Conservation (phyloP, 495 filamentous ascomycete species). For the Podospora australis region DNA sequence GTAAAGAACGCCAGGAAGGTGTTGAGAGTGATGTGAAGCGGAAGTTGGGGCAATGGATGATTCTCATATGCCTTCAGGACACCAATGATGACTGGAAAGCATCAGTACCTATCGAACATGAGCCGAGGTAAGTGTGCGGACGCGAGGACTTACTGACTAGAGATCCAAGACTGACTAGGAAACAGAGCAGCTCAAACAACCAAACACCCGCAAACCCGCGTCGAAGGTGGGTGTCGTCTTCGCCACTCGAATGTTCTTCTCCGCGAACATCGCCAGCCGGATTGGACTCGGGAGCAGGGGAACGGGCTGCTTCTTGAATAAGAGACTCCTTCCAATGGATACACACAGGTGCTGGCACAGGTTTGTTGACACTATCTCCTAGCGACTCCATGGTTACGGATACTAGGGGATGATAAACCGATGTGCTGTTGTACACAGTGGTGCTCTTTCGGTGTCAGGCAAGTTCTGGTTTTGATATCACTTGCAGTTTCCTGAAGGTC, state of each 20-base stretch:
- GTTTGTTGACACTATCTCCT: not conserved
- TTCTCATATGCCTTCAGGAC: conserved; percentile 31
- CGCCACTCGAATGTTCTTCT: not conserved
- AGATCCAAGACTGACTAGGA: not conserved
- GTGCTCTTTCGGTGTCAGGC: not conserved
- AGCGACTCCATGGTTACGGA: not conserved
- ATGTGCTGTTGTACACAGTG: not conserved
- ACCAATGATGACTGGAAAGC: conserved; percentile 20
- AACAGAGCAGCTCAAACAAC: not conserved
- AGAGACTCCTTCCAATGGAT: not conserved
- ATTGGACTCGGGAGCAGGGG: not conserved
- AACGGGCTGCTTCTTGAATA: not conserved
- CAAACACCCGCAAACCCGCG: not conserved
- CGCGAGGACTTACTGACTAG: not conserved
- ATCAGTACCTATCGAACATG: conserved; percentile 3
- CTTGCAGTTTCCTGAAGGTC: no score
- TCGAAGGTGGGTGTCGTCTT: not conserved
- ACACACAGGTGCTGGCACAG: not conserved
- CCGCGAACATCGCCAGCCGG: not conserved
- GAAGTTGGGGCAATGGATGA: conserved; percentile 31
- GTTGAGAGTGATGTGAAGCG: conserved; percentile 31
- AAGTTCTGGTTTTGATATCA: not conserved
- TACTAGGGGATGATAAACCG: not conserved
- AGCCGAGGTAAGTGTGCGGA: not conserved
- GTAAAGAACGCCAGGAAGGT: conserved; percentile 37